Evolutionary conservation across 2,329 filamentous ascomycete species (phyloP).

Genomic region (Fusarium nelsonii): DNA sequence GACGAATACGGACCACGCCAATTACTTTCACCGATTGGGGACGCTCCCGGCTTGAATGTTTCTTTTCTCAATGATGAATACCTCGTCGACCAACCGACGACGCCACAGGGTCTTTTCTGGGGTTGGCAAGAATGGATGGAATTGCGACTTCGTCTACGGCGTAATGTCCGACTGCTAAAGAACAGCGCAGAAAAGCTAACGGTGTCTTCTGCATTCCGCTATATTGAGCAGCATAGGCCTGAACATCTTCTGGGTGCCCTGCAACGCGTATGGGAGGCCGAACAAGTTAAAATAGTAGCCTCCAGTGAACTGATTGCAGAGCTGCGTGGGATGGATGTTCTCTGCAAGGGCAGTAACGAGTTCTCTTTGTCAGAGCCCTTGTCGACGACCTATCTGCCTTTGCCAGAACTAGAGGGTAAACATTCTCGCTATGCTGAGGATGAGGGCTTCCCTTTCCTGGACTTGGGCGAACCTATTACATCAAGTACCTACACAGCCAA

Average conservation of each 20-base stretch:
- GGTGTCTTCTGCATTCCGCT: slow-evolving; percentile 13
- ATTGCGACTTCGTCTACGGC: slow-evolving; percentile 7
- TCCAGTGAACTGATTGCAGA: slow-evolving; percentile 14
- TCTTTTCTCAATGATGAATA: slow-evolving; percentile 28
- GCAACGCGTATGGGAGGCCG: slow-evolving; percentile 14
- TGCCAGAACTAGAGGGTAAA: slow-evolving; percentile 37
- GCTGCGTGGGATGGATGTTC: slow-evolving; percentile 20
- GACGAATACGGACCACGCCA: slow-evolving; percentile 26
- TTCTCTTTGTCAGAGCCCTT: neutral
- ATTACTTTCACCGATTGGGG: slow-evolving; percentile 6
- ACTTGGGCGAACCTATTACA: slow-evolving; percentile 29
- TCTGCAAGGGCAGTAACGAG: slow-evolving; percentile 19
- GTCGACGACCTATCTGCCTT: slow-evolving; percentile 26
- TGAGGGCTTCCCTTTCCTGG: slow-evolving; percentile 30
- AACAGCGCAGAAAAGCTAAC: neutral
- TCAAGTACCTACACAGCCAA: slow-evolving; percentile 19
- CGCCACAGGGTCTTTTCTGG: slow-evolving; percentile 1
- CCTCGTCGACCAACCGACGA: slow-evolving; percentile 8
- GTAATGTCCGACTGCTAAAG: slow-evolving; percentile 6
- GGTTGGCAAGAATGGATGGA: slow-evolving; percentile 39
- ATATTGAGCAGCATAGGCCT: slow-evolving; percentile 19
- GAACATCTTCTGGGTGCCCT: slow-evolving; percentile 20
- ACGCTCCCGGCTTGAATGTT: neutral
- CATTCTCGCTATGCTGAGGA: slow-evolving; percentile 30
- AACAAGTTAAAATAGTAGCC: neutral